Base-by-base conservation (phyloP, 176 grass and related monocot species). In the Dactylis glomerata region DNA sequence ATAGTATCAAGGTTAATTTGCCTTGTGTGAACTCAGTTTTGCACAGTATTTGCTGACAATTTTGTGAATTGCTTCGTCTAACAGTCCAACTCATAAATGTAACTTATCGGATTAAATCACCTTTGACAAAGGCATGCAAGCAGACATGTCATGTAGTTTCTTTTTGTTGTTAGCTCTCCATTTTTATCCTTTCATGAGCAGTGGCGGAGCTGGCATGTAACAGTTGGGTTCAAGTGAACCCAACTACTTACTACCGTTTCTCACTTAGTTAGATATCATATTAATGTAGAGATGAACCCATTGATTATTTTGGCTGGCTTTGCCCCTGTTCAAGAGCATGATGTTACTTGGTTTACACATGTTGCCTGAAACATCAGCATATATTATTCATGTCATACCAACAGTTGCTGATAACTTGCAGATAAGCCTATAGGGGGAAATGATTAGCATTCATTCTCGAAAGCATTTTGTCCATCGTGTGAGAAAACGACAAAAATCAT, bases 391-490 rank as follows among this genome's bases (percentile, higher is more conserved):
- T 61, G 28, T 54, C 14, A 0, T 79, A 56, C 58, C 30, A 64
- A 77, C 17, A 2, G 14, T 26, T 67, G 30, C 22, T 44, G 38
- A 31, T 83, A 23, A 24, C 56, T 65, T 65, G 47, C 77, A 94
- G 95, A 94, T 97, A 88, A 93, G 26, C 54, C 90, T 88, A 20
- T 86, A 86, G 4, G 94, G 94, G 90, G 94, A 97, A 82, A 94
- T 88, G 45, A 97, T 88, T 24, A 90, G 88, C 79, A 84, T 93
- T 54, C 84, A 93, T 76, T 92, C 90, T 64, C 92, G 90, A 27
- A 97, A 91, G 54, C 85, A 85, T 65, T 93, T 94, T 84, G 87
- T 97, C 46, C 92, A 94, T 64, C 86, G 80, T 77, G 95, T 88
- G 76, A 92, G 64, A 94, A 81, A 90, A 93, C 46, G 90, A 97